Evolutionary conservation across 768 basidiomycete species (phyloP), one percentile per base, ranked within the genome.

Genomic region (Pulveroboletus frians): DNA sequence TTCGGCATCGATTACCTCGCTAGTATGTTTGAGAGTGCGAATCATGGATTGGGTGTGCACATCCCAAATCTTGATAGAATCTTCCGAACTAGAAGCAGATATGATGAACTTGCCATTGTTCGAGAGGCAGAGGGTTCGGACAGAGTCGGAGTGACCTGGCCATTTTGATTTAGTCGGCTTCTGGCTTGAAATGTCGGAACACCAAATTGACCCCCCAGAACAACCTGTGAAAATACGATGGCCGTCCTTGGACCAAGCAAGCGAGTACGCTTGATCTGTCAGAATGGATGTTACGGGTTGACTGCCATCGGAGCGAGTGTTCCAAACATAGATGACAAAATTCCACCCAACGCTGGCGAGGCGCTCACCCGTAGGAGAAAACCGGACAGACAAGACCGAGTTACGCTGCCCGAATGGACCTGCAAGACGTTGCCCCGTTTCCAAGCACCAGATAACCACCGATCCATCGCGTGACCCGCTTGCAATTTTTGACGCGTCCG

Each of bases 401-500:
- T 17, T 18, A 20, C 37, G 37, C 9, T 52, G 60, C n/a, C 53
- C 51, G 26, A 62, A 51, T 2, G 62, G 62, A 21, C 53, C 57
- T 0, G 51, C 47, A 2, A 63, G 35, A n/a, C 23, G 51, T 8
- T 41, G 9, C 0, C 52, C 57, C 0, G 63, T 59, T 41, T 49
- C 38, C 51, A 62, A 37, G 39, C 32, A 47, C 62, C 62, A 63
- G 18, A 65, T 14, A 20, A 54, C 35, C 14, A 65, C 54, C 6
- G 34, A 21, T 40, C 60, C 57, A 9, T 63, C 62, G 3, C 11
- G 47, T 13, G 60, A 59, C 9, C 60, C 62, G 45, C 51, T 63
- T 36, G 60, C 62, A 8, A 65, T 41, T 31, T 42, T 65, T 4
- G 40, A 43, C 15, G 39, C 31, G 14, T 63, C 52, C 7, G 13